Base-by-base conservation (phyloP, 2,329 filamentous ascomycete genomes). In the Clonostachys chloroleuca region DNA sequence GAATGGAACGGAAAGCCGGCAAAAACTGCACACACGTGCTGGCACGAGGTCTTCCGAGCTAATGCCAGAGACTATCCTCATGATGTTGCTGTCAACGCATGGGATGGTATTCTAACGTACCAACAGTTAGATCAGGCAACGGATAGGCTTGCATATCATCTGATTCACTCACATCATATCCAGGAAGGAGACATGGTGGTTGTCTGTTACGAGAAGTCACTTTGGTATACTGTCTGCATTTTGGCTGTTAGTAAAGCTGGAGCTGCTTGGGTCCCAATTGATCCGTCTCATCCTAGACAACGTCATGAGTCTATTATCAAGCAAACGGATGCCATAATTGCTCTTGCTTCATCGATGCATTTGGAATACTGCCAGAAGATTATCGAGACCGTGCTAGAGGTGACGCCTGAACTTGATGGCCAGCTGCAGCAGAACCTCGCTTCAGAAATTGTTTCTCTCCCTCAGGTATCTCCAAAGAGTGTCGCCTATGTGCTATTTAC, bases 21-120 rank as follows among this genome's bases (percentile, higher is more conserved):
- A 10, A 30, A 30, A 5, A 30, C 24, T 8, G 24, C 24, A 10
- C 24, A 30, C 24, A 30, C 24, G 24, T 30, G 24, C 46, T 68
- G 70, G 58, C 68, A 72, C 43, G 64, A 69, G 30, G 49, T 69
- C 45, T 59, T 72, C 43, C 59, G 60, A 4, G 59, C 64, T n/a
- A 63, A 64, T 43, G 65, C 64, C 16, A 50, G 45, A 12, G 55
- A 53, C 35, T 52, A 56, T 4, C 68, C 70, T 1, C 48, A 55
- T 13, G 57, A 59, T 12, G 51, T 57, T 5, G 71, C 72, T 20
- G 61, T 74, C 34, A 54, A 67, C 42, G 69, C 70, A 3, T 73
- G 69, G 68, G 70, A 73, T 47, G 69, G 70, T 51, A n/a, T 12
- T 18, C 36, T 39, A 4, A 39, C 36, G 7, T 43, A 43, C 20